A percentile compares a stretch with the other conserved stretches of the same genome.
Evolutionary conservation across 306 rosid genomes (phyloP).

Genomic region (Vigna reflexopilosa): DNA sequence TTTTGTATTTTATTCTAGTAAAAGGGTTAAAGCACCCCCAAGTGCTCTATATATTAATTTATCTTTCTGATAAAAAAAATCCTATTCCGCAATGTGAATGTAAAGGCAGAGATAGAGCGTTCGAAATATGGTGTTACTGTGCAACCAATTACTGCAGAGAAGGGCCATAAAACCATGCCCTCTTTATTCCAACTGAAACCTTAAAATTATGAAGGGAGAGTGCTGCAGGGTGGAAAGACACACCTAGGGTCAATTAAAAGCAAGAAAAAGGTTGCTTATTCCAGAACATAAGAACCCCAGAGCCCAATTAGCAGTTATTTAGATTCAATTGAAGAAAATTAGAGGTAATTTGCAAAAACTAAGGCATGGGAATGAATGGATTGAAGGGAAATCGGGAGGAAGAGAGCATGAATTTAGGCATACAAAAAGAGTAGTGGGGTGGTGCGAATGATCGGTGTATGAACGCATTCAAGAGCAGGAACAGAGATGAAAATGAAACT

Average conservation of each 20-base stretch:
- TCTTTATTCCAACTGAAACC: conserved; percentile 4
- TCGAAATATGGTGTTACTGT: not conserved
- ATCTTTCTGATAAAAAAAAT: too few species aligned
- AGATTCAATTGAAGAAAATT: not conserved
- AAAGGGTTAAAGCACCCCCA: too few species aligned
- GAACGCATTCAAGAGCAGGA: too few species aligned
- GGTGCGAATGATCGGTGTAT: not conserved
- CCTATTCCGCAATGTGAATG: conserved; percentile 13
- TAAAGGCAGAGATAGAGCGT: conserved; percentile 15
- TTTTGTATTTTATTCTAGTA: too few species aligned
- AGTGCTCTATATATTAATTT: too few species aligned
- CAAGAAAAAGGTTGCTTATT: not conserved
- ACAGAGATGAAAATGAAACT: conserved; percentile 25
- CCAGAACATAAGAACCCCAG: conserved; percentile 14
- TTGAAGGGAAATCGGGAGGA: not conserved
- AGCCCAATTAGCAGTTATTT: not conserved
- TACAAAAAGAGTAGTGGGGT: not conserved
- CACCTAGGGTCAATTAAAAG: conserved; percentile 1
- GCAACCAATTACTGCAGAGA: not conserved
- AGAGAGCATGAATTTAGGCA: not conserved
- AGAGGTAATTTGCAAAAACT: conserved; percentile 2
- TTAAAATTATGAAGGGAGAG: not conserved
- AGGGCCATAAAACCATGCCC: not conserved
- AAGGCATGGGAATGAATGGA: not conserved
- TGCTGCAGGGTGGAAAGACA: not conserved